phyloP scores from a whole-genome alignment of 2,329 filamentous ascomycete species.

The Beauveria medogensis region DNA sequence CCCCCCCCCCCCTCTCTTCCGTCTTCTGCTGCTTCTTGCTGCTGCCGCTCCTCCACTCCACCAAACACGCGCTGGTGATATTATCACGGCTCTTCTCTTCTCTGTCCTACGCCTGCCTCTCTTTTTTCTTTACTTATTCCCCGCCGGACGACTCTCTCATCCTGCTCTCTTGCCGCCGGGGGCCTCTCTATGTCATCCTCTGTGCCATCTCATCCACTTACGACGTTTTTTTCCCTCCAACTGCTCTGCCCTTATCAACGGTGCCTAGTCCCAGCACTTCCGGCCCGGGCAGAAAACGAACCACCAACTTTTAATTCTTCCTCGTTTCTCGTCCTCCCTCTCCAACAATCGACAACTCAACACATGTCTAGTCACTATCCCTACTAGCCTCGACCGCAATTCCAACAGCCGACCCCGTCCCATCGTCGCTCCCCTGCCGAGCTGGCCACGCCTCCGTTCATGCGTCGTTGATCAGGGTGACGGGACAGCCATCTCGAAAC shows the following conservation, averaged over 20 bases:
- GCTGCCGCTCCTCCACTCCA: background rate
- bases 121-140: background rate
- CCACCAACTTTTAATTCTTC: background rate
- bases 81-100: background rate
- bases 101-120: background rate
- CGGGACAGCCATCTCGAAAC: constrained; percentile 32
- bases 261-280: background rate
- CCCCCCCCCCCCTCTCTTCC: too few relatives aligned
- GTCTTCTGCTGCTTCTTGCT: background rate
- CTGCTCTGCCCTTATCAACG: too few relatives aligned
- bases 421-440: constrained; percentile 2
- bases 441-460: constrained; percentile 16
- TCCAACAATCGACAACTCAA: background rate
- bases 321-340: background rate
- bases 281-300: background rate
- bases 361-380: background rate
- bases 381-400: background rate
- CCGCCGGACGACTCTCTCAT: background rate
- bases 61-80: background rate
- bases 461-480: constrained; percentile 42
- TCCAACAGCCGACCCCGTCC: background rate
- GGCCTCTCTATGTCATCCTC: background rate
- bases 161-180: background rate
- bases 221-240: background rate
- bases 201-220: background rate